A percentile compares a stretch with the other conserved stretches of the same genome.
Evolutionary conservation across 1,139 yeast species (phyloP).

Genomic region (Pneumocystis murina): DNA sequence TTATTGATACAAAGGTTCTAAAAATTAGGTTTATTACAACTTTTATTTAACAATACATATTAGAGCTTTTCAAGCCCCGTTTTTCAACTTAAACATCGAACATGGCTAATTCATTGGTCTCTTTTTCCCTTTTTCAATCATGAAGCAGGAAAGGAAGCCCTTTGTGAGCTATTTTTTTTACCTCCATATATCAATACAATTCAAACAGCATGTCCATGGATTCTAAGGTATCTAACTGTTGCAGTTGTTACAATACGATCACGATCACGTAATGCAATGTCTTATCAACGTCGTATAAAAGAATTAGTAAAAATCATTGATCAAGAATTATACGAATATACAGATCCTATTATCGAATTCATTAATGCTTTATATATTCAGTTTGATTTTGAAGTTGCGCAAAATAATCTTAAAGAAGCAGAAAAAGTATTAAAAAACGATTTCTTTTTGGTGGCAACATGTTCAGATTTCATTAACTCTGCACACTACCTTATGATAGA

Average conservation of each 20-base stretch:
- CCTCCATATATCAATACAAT: slow-evolving; percentile 46
- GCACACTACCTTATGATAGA: slow-evolving; percentile 39
- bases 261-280: slow-evolving; percentile 9
- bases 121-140: slow-evolving; percentile 43
- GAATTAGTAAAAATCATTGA: slow-evolving; percentile 41
- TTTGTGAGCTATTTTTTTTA: slow-evolving; percentile 36
- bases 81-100: slow-evolving; percentile 43
- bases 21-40: neutral
- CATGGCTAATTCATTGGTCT: slow-evolving; percentile 55
- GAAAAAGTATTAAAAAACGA: slow-evolving; percentile 36
- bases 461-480: slow-evolving; percentile 31
- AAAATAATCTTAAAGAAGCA: slow-evolving; percentile 33
- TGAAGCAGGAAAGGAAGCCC: slow-evolving; percentile 33
- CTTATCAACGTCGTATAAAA: slow-evolving; percentile 37
- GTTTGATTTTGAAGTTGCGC: slow-evolving; percentile 41
- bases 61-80: slow-evolving; percentile 34
- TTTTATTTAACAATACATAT: neutral
- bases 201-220: slow-evolving; percentile 56
- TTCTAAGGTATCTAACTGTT: slow-evolving; percentile 43
- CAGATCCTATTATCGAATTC: slow-evolving; percentile 45
- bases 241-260: slow-evolving; percentile 32
- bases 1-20: slow-evolving; percentile 35
- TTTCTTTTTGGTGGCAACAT: slow-evolving; percentile 36
- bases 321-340: slow-evolving; percentile 46
- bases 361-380: slow-evolving; percentile 40